Evolutionary conservation across 441 rosid species (phyloP), one percentile per base, ranked within the genome.

Genomic region (Viola pubescens): DNA sequence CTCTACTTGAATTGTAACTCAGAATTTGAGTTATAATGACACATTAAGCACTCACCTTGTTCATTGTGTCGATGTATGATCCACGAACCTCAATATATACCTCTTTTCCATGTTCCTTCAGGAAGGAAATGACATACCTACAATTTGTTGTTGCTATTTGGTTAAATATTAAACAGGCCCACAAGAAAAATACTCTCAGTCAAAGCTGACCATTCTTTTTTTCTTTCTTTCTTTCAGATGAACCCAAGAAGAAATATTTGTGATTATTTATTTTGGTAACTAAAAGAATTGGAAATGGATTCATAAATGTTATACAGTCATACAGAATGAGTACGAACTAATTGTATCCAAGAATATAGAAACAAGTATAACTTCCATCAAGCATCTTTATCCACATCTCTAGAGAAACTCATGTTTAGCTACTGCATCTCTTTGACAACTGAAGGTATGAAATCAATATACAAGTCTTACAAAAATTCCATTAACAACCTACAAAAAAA

Each of bases 21-120:
- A 10, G n/a, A 4, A 46, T 9, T 46, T 12, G n/a, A 46, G 46
- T 9, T 8, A 26, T 26, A 26, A 26, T 26, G 34, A 26, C 34
- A 42, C 54, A 57, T 38, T 37, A 51, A 61, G 45, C 48, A 63
- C 42, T 75, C 65, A 94, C 99, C 99, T 91, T 88, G 80, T 94
- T 94, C 99, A 94, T 87, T 64, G 99, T 94, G 80, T 91, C 98
- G 16, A 91, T 67, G 67, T 94, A 94, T 10, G 99, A 96, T 71
- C 80, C 92, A 71, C 96, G 94, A 63, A 94, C 97, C 73, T 94
- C 97, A 69, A 51, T 57, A 78, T 85, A 87, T 44, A 94, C 84
- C 73, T 94, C 98, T 79, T 81, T 91, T 68, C 96, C 94, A 67
- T 94, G 94, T 73, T 84, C 96, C 82, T 87, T 89, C 70, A 91